Evolutionary conservation across 805 yeast genomes (phyloP).

Genomic region (Saturnispora sekii): DNA sequence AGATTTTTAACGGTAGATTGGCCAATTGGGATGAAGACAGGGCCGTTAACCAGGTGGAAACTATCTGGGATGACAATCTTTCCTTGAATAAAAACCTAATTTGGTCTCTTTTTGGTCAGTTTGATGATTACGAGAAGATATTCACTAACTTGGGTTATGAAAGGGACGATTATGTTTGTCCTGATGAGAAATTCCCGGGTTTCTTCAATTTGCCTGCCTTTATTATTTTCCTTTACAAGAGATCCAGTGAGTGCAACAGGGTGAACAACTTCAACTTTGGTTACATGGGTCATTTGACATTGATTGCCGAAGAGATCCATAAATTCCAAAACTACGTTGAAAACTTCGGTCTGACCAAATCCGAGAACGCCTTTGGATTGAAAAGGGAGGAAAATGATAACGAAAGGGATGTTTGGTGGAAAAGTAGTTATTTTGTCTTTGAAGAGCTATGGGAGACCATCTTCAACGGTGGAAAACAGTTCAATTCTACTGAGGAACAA

Average conservation of each 20-base stretch:
- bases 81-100: slow-evolving; percentile 76
- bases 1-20: slow-evolving; percentile 67
- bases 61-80: slow-evolving; percentile 31
- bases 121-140: slow-evolving; percentile 15
- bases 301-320: slow-evolving; percentile 92
- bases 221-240: slow-evolving; percentile 4
- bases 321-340: slow-evolving; percentile 41
- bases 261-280: slow-evolving; percentile 53
- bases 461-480: slow-evolving; percentile 12
- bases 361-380: slow-evolving; percentile 25
- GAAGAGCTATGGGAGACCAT: slow-evolving; percentile 25
- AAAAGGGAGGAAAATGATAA: slow-evolving; percentile 22
- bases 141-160: slow-evolving; percentile 3
- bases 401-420: slow-evolving; percentile 22
- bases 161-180: slow-evolving; percentile 9
- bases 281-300: slow-evolving; percentile 92
- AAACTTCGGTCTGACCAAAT: slow-evolving; percentile 26
- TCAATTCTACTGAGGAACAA: slow-evolving; percentile 6
- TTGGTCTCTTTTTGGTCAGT: slow-evolving; percentile 52
- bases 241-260: slow-evolving; percentile 25
- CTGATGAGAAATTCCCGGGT: slow-evolving; percentile 21
- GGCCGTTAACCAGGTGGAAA: slow-evolving; percentile 26
- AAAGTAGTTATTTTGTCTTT: slow-evolving; percentile 25
- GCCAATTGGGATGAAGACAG: slow-evolving; percentile 29
- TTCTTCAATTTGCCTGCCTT: slow-evolving; percentile 28